phyloP scores from a whole-genome alignment of 257 asterid species.

The Plantago major region DNA sequence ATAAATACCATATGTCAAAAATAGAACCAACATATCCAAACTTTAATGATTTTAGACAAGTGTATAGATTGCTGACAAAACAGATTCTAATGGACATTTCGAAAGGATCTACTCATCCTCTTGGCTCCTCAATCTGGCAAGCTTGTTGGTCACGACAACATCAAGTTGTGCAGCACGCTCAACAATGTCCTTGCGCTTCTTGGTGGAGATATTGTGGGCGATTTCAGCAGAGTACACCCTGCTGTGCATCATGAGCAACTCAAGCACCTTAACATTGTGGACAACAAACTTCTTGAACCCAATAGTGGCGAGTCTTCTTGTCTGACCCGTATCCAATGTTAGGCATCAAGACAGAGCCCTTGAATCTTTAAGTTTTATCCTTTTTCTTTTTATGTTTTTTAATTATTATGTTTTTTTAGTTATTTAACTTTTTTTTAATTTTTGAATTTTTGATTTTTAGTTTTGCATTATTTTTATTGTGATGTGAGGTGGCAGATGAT shows the following conservation, averaged over 20 bases:
- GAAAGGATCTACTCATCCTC: too few relatives aligned
- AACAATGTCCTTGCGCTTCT: conserved; percentile 42
- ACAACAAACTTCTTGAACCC: conserved; percentile 68
- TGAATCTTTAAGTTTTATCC: too few relatives aligned
- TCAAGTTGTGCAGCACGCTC: conserved; percentile 47
- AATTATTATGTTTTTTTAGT: too few relatives aligned
- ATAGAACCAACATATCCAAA: neutral
- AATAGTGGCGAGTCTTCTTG: too few relatives aligned
- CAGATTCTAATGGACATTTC: neutral
- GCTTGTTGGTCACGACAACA: conserved; percentile 45
- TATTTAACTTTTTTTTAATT: too few relatives aligned
- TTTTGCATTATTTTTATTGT: too few relatives aligned
- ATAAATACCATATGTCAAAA: neutral
- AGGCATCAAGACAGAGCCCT: too few relatives aligned
- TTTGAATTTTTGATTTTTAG: too few relatives aligned
- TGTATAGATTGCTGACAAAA: neutral
- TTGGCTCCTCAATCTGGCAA: conserved; percentile 44
- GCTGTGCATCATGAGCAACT: conserved; percentile 70
- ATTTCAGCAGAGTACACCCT: conserved; percentile 51
- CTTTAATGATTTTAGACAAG: neutral
- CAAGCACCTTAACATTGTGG: conserved; percentile 55
- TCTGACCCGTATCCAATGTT: too few relatives aligned
- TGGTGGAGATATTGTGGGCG: conserved; percentile 42
- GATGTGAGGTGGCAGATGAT: too few relatives aligned
- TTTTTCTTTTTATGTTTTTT: too few relatives aligned